These are phyloP conservation scores for Tephrocybe rancida DNA, from an alignment of 768 basidiomycete genomes.

Conservation along the genomic window DNA sequence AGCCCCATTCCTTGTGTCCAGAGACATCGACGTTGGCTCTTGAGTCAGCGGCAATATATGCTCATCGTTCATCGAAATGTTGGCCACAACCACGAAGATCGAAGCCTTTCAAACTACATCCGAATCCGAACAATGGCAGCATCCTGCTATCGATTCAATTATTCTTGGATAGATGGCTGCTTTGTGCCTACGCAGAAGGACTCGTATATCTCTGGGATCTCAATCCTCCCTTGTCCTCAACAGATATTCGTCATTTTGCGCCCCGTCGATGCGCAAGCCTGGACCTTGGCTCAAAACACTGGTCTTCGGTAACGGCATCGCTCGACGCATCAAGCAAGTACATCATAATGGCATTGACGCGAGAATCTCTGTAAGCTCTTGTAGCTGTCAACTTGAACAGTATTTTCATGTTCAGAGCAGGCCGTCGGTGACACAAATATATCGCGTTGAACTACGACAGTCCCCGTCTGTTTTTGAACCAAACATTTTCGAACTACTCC, in stretches of 20 bases:
- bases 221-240: conserved; percentile 4
- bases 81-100: conserved; percentile 15
- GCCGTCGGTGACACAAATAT: conserved; percentile 13
- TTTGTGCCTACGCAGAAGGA: conserved; percentile 45
- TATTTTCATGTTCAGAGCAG: conserved; percentile 14
- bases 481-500: conserved; percentile 20
- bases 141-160: conserved; percentile 39
- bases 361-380: conserved; percentile 22
- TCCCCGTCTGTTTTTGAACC: background rate
- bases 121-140: background rate
- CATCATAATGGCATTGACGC: conserved; percentile 28
- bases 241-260: background rate
- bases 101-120: conserved; percentile 4
- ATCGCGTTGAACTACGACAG: conserved; percentile 6
- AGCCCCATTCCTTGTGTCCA: background rate
- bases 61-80: conserved; percentile 8
- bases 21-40: background rate
- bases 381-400: background rate
- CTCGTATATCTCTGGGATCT: conserved; percentile 45
- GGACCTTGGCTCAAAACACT: conserved; percentile 15
- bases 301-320: conserved; percentile 10
- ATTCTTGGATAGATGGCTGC: conserved; percentile 49
- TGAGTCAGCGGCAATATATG: conserved; percentile 7
- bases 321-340: conserved; percentile 7
- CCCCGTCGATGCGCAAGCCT: conserved; percentile 9